Percentiles rank a stretch among this genome's conserved stretches.
phyloP scores from a whole-genome alignment of 2,329 filamentous ascomycete genomes.

The Aulographum hederae region DNA sequence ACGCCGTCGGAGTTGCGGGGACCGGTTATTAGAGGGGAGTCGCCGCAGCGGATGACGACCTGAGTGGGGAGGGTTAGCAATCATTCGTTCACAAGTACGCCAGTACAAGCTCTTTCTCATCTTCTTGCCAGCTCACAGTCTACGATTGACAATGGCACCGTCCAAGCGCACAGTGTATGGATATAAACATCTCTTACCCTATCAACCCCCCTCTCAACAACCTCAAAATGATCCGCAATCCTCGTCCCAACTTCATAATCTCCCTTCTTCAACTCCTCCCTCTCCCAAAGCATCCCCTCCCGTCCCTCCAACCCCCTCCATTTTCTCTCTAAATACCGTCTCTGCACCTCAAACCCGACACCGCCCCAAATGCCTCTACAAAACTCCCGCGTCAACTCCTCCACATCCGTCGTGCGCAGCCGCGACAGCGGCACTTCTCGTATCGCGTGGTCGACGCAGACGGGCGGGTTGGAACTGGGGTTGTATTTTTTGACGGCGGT shows the following conservation, averaged over 20 bases:
- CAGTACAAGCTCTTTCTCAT: no score
- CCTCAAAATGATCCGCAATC: slow-evolving; percentile 23
- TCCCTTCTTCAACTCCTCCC: slow-evolving; percentile 13
- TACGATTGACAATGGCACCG: no score
- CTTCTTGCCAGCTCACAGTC: no score
- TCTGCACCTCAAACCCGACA: slow-evolving; percentile 16
- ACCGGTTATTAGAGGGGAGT: slow-evolving; percentile 14
- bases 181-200: slow-evolving; percentile 13
- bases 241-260: slow-evolving; percentile 17
- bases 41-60: slow-evolving; percentile 20
- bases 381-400: slow-evolving; percentile 16
- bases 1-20: slow-evolving; percentile 16
- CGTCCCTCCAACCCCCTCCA: slow-evolving; percentile 14
- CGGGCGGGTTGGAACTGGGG: slow-evolving; percentile 14
- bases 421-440: slow-evolving; percentile 16
- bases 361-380: slow-evolving; percentile 20
- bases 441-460: slow-evolving; percentile 18
- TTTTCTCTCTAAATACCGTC: slow-evolving; percentile 17
- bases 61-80: slow-evolving; percentile 4
- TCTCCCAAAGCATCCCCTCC: slow-evolving; percentile 16
- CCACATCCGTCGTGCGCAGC: slow-evolving; percentile 14
- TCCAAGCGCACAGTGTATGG: no score
- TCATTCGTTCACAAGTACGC: no score
- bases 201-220: slow-evolving; percentile 15
- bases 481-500: slow-evolving; percentile 12